Conservation (phyloP, 2,329 filamentous ascomycete genomes). For the Penicillium sp. region DNA sequence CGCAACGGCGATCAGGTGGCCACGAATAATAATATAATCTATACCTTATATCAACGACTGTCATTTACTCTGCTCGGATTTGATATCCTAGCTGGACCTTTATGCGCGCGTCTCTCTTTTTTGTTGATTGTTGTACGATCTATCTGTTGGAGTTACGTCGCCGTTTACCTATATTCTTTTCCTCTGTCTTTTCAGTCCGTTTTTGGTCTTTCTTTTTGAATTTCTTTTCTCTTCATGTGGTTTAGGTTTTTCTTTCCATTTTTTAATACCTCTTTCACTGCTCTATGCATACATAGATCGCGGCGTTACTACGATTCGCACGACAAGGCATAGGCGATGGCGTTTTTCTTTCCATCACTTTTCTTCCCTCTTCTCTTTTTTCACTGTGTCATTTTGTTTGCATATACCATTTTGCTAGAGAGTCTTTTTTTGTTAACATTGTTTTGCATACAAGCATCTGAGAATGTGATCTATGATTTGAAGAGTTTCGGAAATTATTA, state of each 20-base stretch:
- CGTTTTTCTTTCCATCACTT: slow-evolving; percentile 1
- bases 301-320: slow-evolving; percentile 4
- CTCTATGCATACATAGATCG: slow-evolving; percentile 9
- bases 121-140: no score
- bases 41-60: background rate
- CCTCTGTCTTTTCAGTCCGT: background rate
- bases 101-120: background rate
- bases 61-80: background rate
- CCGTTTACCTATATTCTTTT: background rate
- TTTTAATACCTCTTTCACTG: background rate
- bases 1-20: slow-evolving; percentile 49
- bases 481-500: background rate
- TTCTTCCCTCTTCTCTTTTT: background rate
- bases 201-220: no score
- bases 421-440: slow-evolving; percentile 8
- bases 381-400: slow-evolving; percentile 8
- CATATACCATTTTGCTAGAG: slow-evolving; percentile 10
- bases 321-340: slow-evolving; percentile 8
- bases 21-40: slow-evolving; percentile 1
- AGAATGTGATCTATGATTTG: slow-evolving; percentile 4
- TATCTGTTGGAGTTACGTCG: background rate
- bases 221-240: background rate
- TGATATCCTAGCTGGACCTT: background rate
- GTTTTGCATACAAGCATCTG: slow-evolving; percentile 18
- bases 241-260: background rate